Base-by-base conservation (phyloP, 2,329 filamentous ascomycete species). In the Neopestalotiopsis clavispora region DNA sequence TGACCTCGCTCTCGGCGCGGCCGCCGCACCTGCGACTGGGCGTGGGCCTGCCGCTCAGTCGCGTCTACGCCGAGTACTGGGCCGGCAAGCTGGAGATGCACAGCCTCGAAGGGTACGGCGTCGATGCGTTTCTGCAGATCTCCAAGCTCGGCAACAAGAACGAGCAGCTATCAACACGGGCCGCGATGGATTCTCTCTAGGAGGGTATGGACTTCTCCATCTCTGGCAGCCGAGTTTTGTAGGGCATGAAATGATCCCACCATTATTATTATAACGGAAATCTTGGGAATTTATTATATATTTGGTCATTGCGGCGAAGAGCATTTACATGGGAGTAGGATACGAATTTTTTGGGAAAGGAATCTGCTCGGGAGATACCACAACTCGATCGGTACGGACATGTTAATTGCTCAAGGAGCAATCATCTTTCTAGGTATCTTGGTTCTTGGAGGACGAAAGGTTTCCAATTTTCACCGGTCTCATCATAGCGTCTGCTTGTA, bases 61-160 rank as follows among this genome's bases (percentile, higher is more conserved):
- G 94, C 71, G 93, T 98, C 2, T 99, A 98, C 80, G 94, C 95
- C 34, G 95, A 98, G 80, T 98, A 98, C 80, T 99, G 96, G 96
- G 96, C 96, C 2, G 96, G 96, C 30, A 96, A 89, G 75, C 83
- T 99, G 9, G 93, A 97, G 75, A 81, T 98, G 69, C 95, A 98
- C 78, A 98, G 93, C 76, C 83, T 99, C 7, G 95, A 98, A 78
- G 97, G 96, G 0, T 98, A 98, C 78, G 96, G 96, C 14, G 94
- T 97, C 6, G 96, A 99, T 82, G 95, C 93, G 0, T 99, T 99
- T 77, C 82, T 99, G 71, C 95, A 98, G 78, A 97, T 99, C 70
- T 97, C 94, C 4, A 97, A 97, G 79, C 85, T 99, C 68, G 96
- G 96, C 23, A 99, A 99, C 80, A 98, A 97, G 85, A 98, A 98